Conservation (phyloP, 305 asterid species). For the Fraxinus paxiana region DNA sequence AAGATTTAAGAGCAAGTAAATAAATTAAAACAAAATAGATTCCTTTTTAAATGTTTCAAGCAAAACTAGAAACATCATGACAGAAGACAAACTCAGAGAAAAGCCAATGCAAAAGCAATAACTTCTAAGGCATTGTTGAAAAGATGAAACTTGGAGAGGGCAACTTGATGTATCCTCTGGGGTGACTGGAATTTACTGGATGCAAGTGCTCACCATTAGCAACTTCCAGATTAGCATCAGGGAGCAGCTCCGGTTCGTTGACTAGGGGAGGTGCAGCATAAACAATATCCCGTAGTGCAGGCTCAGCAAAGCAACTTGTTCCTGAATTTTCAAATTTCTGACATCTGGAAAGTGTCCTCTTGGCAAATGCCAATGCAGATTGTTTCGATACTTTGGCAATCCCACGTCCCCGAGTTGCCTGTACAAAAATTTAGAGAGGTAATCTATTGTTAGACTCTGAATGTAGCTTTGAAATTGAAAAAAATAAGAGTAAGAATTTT, state of each 20-base stretch:
- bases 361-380: constrained; percentile 71
- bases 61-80: not conserved
- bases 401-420: constrained; percentile 90
- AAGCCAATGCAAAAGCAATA: not conserved
- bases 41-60: constrained; percentile 6
- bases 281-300: constrained; percentile 65
- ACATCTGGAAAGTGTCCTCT: constrained; percentile 77
- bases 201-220: constrained; percentile 40
- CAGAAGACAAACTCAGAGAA: not conserved
- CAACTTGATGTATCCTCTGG: not conserved
- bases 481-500: not conserved
- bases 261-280: constrained; percentile 69
- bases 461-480: constrained; percentile 8
- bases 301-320: constrained; percentile 70
- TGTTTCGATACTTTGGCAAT: constrained; percentile 69
- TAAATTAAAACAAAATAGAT: not conserved
- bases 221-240: constrained; percentile 34
- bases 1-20: not conserved
- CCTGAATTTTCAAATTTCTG: constrained; percentile 67
- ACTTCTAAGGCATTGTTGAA: not conserved
- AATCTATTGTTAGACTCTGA: constrained; percentile 18
- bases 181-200: not conserved
- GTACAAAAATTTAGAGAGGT: constrained; percentile 32
- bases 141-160: not conserved
- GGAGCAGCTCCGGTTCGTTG: constrained; percentile 47